Conservation (phyloP, 169 alveolate species). For the Eimeria maxima region DNA sequence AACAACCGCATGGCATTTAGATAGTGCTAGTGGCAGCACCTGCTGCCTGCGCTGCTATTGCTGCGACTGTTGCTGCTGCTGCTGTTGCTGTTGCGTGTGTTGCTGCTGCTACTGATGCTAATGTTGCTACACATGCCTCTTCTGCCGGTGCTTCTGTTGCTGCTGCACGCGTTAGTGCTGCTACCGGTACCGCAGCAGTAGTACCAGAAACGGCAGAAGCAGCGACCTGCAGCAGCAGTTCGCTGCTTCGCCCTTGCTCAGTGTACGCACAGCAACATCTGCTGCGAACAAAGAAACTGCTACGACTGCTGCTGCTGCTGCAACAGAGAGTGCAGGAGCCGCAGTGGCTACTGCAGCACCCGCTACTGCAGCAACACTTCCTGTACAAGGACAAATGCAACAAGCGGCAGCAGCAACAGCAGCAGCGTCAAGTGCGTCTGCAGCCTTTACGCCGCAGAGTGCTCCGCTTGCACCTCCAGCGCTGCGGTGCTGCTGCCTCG, state of each 20-base stretch:
- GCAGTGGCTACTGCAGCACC: background rate
- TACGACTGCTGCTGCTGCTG: constrained; percentile 37
- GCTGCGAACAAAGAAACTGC: background rate
- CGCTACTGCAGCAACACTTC: background rate
- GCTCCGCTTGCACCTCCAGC: background rate
- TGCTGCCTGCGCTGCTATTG: background rate
- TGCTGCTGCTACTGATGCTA: constrained; percentile 23
- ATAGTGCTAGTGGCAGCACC: background rate
- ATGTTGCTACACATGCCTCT: background rate
- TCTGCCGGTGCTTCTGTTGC: background rate
- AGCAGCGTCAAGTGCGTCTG: too few relatives aligned
- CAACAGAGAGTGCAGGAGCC: background rate
- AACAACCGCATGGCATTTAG: too few relatives aligned
- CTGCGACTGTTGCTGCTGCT: too few relatives aligned
- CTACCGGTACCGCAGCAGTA: background rate
- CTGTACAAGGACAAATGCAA: background rate
- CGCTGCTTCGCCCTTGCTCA: background rate
- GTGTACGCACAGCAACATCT: background rate
- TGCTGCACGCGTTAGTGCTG: background rate
- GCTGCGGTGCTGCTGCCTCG: background rate
- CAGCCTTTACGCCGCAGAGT: too few relatives aligned
- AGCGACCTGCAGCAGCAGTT: background rate
- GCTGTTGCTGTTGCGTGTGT: background rate
- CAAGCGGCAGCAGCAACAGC: too few relatives aligned
- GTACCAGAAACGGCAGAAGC: background rate